These are phyloP conservation scores for Cinchona pubescens DNA, from an alignment of 257 asterid species.

Conservation along the genomic window DNA sequence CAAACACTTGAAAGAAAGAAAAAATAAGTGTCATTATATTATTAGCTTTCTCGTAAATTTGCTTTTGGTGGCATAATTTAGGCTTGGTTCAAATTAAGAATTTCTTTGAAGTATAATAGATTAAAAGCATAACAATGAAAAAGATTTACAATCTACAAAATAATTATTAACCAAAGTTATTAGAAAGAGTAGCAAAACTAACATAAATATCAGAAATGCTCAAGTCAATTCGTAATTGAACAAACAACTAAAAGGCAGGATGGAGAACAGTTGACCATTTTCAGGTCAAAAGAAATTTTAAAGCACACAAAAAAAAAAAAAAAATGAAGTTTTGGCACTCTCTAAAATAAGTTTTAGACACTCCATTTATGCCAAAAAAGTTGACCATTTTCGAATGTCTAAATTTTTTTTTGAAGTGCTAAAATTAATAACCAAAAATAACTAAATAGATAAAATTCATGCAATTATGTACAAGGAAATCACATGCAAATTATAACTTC, in stretches of 20 bases:
- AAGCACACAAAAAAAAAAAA: no score
- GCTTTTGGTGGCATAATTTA: neutral
- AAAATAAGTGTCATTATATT: neutral
- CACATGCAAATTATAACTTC: neutral
- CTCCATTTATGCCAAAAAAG: no score
- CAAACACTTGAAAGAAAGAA: neutral
- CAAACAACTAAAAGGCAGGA: neutral
- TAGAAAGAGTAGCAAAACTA: neutral
- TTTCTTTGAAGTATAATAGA: neutral
- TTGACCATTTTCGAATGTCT: no score
- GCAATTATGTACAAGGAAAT: neutral
- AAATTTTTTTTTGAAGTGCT: no score
- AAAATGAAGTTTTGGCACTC: no score
- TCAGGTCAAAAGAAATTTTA: neutral
- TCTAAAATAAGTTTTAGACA: no score
- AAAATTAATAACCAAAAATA: no score
- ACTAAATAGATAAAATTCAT: neutral
- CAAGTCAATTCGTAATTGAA: neutral
- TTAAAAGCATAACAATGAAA: neutral
- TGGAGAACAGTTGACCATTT: neutral
- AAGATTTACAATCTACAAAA: neutral
- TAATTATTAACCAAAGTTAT: neutral
- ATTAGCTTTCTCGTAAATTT: neutral
- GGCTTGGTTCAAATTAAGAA: neutral
- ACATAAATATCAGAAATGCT: neutral